Conservation (phyloP, 2,329 filamentous ascomycete genomes). For the Neurospora sp. region DNA sequence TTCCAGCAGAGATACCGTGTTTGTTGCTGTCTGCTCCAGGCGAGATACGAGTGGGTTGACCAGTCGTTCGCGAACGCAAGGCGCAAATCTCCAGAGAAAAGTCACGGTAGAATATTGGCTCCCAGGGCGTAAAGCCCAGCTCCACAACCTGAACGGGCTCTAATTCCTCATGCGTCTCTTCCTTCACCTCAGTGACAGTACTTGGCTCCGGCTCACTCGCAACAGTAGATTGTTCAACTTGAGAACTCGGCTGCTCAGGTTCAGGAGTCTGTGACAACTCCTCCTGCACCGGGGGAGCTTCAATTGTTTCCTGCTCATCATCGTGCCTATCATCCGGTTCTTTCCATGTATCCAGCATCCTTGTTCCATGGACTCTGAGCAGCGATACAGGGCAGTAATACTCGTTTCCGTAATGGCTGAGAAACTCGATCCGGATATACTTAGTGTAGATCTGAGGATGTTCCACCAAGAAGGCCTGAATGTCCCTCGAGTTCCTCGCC, state of each 20-base stretch:
- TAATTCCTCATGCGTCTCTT: neutral
- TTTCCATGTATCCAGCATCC: slow-evolving; percentile 90
- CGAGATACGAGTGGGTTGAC: slow-evolving; percentile 14
- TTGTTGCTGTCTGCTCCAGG: slow-evolving; percentile 4
- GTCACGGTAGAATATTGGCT: slow-evolving; percentile 13
- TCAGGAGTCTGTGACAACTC: slow-evolving; percentile 20
- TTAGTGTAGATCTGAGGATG: slow-evolving; percentile 94
- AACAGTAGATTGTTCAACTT: slow-evolving; percentile 3
- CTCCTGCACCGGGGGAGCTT: slow-evolving; percentile 9
- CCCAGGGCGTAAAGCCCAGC: slow-evolving; percentile 19
- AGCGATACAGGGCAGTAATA: slow-evolving; percentile 93
- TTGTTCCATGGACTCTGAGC: slow-evolving; percentile 85
- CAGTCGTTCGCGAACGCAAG: slow-evolving; percentile 18
- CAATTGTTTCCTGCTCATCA: slow-evolving; percentile 33
- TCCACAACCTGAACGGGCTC: slow-evolving; percentile 5
- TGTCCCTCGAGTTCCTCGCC: slow-evolving; percentile 82
- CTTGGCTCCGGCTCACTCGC: slow-evolving; percentile 2
- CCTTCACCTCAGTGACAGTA: neutral
- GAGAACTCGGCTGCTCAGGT: slow-evolving; percentile 8
- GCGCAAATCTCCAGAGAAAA: slow-evolving; percentile 16
- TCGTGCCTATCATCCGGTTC: slow-evolving; percentile 63
- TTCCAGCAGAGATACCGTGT: slow-evolving; percentile 1
- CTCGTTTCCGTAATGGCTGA: slow-evolving; percentile 91
- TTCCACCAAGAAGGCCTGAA: slow-evolving; percentile 89
- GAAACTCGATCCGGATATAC: slow-evolving; percentile 83